phyloP scores from a whole-genome alignment of 106 monocot genomes.

The Dendrobium nobile region DNA sequence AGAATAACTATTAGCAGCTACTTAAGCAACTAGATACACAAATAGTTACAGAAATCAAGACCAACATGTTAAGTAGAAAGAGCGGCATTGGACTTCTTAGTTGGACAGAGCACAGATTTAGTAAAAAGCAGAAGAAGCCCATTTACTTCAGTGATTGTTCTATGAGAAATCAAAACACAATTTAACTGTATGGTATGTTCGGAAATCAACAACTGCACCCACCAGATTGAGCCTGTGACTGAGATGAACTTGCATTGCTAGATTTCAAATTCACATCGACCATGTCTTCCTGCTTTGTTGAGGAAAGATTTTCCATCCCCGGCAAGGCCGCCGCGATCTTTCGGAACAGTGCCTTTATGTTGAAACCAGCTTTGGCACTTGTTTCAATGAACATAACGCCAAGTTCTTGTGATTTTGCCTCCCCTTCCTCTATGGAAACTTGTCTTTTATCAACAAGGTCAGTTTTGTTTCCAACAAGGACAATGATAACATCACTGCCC shows the following conservation, averaged over 20 bases:
- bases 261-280: constrained; percentile 59
- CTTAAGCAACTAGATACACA: no score
- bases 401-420: constrained; percentile 37
- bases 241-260: constrained; percentile 26
- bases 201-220: constrained; percentile 24
- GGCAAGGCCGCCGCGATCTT: constrained; percentile 64
- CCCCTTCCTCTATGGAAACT: constrained; percentile 49
- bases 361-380: constrained; percentile 53
- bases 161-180: background rate
- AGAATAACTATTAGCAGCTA: background rate
- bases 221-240: constrained; percentile 24
- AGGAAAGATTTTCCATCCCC: constrained; percentile 63
- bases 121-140: background rate
- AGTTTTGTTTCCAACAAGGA: constrained; percentile 28
- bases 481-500: constrained; percentile 29
- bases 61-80: background rate
- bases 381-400: constrained; percentile 52
- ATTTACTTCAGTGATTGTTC: background rate
- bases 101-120: background rate
- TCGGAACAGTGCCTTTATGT: constrained; percentile 55
- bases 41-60: background rate
- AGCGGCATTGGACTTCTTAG: background rate
- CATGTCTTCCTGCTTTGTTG: constrained; percentile 71
- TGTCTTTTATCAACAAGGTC: constrained; percentile 35
- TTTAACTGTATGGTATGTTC: background rate